phyloP scores from a whole-genome alignment of 2,329 filamentous ascomycete genomes.

The Didymella pomorum region DNA sequence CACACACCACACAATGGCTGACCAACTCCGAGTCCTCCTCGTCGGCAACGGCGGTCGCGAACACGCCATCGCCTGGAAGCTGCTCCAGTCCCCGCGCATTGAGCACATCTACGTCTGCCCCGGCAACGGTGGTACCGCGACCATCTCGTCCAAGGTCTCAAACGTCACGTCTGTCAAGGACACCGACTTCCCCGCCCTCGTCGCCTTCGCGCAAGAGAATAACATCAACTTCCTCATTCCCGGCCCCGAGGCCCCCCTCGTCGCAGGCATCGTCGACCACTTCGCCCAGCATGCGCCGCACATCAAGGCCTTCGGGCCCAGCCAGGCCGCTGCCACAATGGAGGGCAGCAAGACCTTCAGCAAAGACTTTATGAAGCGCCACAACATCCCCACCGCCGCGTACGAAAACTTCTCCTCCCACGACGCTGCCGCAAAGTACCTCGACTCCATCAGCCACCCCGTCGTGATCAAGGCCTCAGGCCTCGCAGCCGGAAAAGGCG shows the following conservation, averaged over 20 bases:
- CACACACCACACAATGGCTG: constrained; percentile 31
- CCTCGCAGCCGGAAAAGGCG: constrained; percentile 92
- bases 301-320: constrained; percentile 86
- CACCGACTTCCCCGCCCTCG: constrained; percentile 79
- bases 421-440: constrained; percentile 74
- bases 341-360: constrained; percentile 97
- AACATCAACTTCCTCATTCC: constrained; percentile 84
- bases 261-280: constrained; percentile 85
- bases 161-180: constrained; percentile 75
- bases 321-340: constrained; percentile 82
- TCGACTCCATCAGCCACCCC: constrained; percentile 55
- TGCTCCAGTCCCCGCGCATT: constrained; percentile 81
- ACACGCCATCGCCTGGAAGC: constrained; percentile 93
- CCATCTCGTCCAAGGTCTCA: constrained; percentile 62
- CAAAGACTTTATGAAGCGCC: constrained; percentile 96
- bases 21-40: constrained; percentile 68
- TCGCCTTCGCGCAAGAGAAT: constrained; percentile 76
- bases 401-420: constrained; percentile 90
- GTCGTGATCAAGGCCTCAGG: constrained; percentile 91
- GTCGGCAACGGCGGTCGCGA: constrained; percentile 95
- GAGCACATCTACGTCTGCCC: constrained; percentile 73
- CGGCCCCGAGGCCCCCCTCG: constrained; percentile 91
- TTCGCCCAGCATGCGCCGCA: constrained; percentile 67
- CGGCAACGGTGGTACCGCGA: constrained; percentile 81
- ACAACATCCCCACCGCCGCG: constrained; percentile 87